phyloP scores from a whole-genome alignment of 441 rosid species.

The Omphalea diandra region DNA sequence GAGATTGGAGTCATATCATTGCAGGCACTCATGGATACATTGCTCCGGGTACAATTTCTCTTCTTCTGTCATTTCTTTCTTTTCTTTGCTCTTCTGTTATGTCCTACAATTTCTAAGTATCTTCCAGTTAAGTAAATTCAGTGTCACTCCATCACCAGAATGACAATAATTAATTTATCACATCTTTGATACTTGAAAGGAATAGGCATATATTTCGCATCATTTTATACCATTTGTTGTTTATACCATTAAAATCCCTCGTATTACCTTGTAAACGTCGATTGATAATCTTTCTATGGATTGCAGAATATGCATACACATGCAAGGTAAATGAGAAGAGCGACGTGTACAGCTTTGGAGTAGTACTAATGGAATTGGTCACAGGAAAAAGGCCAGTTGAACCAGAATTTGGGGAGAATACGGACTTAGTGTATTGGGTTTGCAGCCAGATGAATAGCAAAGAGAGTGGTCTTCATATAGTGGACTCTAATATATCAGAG shows the following conservation, averaged over 20 bases:
- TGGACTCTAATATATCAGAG: conserved; percentile 62
- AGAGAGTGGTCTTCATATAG: conserved; percentile 42
- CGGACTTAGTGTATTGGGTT: conserved; percentile 77
- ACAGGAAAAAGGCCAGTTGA: conserved; percentile 79
- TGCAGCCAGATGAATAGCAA: conserved; percentile 46
- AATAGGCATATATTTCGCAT: no score
- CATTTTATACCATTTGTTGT: no score
- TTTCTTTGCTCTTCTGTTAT: background rate
- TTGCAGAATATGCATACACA: conserved; percentile 82
- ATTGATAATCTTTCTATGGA: background rate
- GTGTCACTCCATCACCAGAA: no score
- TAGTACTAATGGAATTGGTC: conserved; percentile 84
- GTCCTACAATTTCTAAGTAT: no score
- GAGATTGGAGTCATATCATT: conserved; percentile 59
- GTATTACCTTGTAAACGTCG: no score
- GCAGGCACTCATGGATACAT: conserved; percentile 93
- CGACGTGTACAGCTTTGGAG: conserved; percentile 91
- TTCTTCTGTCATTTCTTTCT: background rate
- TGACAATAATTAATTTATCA: no score
- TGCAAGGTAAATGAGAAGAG: conserved; percentile 74
- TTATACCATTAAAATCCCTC: no score
- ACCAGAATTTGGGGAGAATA: conserved; percentile 69
- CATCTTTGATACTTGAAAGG: no score
- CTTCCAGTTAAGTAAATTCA: no score
- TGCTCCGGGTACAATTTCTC: conserved; percentile 70